Percentiles rank a stretch among this genome's conserved stretches.
These are phyloP conservation scores for Actinomortierella wolfii DNA, from an alignment of 371 early-diverging fungal species.

Conservation along the genomic window DNA sequence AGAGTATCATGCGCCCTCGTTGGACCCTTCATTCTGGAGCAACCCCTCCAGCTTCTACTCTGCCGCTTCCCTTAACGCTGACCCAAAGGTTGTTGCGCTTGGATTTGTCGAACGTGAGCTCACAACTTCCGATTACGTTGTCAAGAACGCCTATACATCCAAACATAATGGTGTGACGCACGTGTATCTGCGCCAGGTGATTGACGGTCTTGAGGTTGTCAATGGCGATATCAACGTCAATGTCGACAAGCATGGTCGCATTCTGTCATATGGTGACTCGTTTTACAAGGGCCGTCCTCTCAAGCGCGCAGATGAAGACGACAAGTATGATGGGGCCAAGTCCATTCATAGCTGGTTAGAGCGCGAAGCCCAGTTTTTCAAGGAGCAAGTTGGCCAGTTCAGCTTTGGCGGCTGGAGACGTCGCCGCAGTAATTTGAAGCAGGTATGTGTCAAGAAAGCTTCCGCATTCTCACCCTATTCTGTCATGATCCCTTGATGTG, in stretches of 20 bases:
- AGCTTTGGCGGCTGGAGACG: slow-evolving; percentile 33
- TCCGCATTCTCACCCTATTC: too few relatives aligned
- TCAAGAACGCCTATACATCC: slow-evolving; percentile 68
- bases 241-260: slow-evolving; percentile 67
- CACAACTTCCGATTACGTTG: slow-evolving; percentile 51
- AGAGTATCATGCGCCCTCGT: slow-evolving; percentile 17
- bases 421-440: slow-evolving; percentile 1
- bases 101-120: slow-evolving; percentile 54
- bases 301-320: slow-evolving; percentile 11
- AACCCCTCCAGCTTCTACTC: neutral
- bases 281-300: slow-evolving; percentile 53
- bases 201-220: slow-evolving; percentile 75
- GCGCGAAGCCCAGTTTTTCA: slow-evolving; percentile 16
- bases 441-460: too few relatives aligned
- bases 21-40: slow-evolving; percentile 1
- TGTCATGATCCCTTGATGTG: too few relatives aligned
- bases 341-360: slow-evolving; percentile 28
- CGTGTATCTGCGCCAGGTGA: slow-evolving; percentile 76
- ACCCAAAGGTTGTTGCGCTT: slow-evolving; percentile 50
- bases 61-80: slow-evolving; percentile 5
- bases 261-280: slow-evolving; percentile 77
- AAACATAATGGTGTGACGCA: slow-evolving; percentile 82
- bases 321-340: slow-evolving; percentile 5
- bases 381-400: slow-evolving; percentile 34
- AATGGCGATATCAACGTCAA: slow-evolving; percentile 88